phyloP scores from a whole-genome alignment of 345 rosid species.

The Corchorus olitorius region DNA sequence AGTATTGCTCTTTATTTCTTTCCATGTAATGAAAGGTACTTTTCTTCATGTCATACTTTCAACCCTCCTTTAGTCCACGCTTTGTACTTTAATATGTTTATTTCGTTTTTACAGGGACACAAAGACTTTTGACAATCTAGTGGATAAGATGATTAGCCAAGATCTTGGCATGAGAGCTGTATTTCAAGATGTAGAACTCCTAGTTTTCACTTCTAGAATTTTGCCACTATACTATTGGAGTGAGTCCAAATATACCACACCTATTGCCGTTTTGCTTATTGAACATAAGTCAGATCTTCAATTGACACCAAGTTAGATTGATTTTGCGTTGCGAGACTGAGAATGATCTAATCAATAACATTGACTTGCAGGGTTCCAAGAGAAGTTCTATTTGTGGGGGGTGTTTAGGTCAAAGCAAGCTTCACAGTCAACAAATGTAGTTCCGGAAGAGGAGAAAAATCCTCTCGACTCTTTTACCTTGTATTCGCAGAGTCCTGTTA shows the following conservation, averaged over 20 bases:
- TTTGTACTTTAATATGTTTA: neutral
- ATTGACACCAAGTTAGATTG: neutral
- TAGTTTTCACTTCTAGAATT: conserved; percentile 58
- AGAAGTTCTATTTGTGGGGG: conserved; percentile 70
- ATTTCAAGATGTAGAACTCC: conserved; percentile 58
- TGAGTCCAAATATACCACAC: conserved; percentile 35
- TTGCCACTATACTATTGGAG: conserved; percentile 64
- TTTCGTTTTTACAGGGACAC: conserved; percentile 39
- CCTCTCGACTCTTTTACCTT: neutral
- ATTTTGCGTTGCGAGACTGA: neutral
- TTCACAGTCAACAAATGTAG: conserved; percentile 11
- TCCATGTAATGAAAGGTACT: conserved; percentile 57
- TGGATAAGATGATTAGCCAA: conserved; percentile 47
- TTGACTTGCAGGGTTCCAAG: conserved; percentile 50
- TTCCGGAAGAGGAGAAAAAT: conserved; percentile 19
- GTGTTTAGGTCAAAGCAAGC: conserved; percentile 55
- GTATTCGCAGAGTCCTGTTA: neutral
- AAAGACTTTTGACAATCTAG: conserved; percentile 42
- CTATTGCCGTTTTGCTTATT: neutral
- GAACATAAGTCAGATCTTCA: neutral
- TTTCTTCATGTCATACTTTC: conserved; percentile 4
- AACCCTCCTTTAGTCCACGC: neutral
- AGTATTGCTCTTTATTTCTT: too few species aligned
- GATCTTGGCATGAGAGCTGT: conserved; percentile 57
- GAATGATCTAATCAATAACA: neutral